Conservation (phyloP, 352 stramenopile genomes). For the Pythium grandisporangium region DNA sequence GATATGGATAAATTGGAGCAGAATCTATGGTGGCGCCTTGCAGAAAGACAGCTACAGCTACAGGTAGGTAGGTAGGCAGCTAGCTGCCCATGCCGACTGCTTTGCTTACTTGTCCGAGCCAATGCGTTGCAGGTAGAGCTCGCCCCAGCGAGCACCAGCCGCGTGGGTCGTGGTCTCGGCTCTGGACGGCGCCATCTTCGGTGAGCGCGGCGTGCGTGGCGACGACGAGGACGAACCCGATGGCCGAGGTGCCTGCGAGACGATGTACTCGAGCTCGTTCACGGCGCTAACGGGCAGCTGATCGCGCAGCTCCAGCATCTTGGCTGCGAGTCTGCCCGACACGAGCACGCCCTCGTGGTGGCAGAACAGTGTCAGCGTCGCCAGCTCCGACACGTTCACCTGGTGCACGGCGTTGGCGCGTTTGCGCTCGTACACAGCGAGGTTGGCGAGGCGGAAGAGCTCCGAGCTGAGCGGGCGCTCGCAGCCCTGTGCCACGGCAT, state of each 20-base stretch:
- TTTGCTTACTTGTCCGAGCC: slow-evolving; percentile 7
- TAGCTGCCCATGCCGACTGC: not conserved
- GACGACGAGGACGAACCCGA: not conserved
- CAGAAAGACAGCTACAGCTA: too few species aligned
- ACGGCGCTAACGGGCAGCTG: slow-evolving; percentile 21
- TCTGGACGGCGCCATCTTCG: not conserved
- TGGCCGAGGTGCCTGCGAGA: not conserved
- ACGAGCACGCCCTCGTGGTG: slow-evolving; percentile 42
- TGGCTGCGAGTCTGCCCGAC: slow-evolving; percentile 19
- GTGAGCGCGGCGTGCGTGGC: not conserved
- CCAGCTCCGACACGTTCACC: slow-evolving; percentile 34
- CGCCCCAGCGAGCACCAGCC: slow-evolving; percentile 14
- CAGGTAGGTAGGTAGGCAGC: too few species aligned
- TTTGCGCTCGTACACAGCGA: slow-evolving; percentile 7
- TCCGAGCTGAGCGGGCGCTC: slow-evolving; percentile 13
- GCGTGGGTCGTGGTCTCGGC: not conserved
- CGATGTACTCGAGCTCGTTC: slow-evolving; percentile 30
- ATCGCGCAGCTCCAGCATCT: slow-evolving; percentile 31
- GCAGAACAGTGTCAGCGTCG: slow-evolving; percentile 39
- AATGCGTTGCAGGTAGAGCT: slow-evolving; percentile 23
- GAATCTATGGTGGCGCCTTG: too few species aligned
- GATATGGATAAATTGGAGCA: too few species aligned
- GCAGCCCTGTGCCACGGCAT: slow-evolving; percentile 48
- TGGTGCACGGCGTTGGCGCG: slow-evolving; percentile 2
- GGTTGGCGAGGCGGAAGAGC: slow-evolving; percentile 11